A percentile compares a stretch with the other conserved stretches of the same genome.
These are phyloP conservation scores for Plectosphaerella sp. DNA, from an alignment of 2,329 filamentous ascomycete genomes.

Conservation along the genomic window DNA sequence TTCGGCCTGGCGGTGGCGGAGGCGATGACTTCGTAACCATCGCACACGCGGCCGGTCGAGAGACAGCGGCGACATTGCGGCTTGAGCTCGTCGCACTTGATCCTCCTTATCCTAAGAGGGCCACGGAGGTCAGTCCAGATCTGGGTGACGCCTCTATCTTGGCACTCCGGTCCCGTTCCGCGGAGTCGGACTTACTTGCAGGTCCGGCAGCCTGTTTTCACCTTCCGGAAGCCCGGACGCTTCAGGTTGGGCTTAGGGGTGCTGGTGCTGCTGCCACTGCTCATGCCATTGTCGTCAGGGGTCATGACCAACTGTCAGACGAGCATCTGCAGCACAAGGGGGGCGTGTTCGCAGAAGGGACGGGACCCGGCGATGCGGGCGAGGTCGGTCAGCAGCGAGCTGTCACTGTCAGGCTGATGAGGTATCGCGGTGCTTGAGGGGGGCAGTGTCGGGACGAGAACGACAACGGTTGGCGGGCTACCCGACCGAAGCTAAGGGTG, in stretches of 20 bases:
- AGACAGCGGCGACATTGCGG: conserved; percentile 11
- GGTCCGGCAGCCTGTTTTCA: conserved; percentile 12
- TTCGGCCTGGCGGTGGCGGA: not conserved
- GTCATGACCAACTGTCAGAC: too few species aligned
- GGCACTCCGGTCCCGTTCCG: not conserved
- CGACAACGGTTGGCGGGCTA: too few species aligned
- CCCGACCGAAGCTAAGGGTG: too few species aligned
- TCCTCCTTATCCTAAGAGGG: conserved; percentile 3
- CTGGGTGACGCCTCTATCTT: not conserved
- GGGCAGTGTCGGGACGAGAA: too few species aligned
- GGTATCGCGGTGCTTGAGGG: too few species aligned
- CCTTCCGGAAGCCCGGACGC: conserved; percentile 3
- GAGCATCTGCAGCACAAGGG: too few species aligned
- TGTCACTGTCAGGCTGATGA: too few species aligned
- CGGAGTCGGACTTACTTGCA: conserved; percentile 11
- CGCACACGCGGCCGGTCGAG: conserved; percentile 9
- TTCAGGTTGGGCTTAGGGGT: not conserved
- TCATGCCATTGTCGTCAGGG: too few species aligned
- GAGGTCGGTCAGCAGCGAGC: too few species aligned
- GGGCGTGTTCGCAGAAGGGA: too few species aligned
- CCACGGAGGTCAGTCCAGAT: not conserved
- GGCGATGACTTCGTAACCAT: conserved; percentile 5
- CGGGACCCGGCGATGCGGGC: too few species aligned
- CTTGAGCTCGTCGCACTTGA: conserved; percentile 14
- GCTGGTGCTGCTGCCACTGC: not conserved